Evolutionary conservation across 2,329 filamentous ascomycete genomes (phyloP).

Genomic region (Ophiostoma ulmi): DNA sequence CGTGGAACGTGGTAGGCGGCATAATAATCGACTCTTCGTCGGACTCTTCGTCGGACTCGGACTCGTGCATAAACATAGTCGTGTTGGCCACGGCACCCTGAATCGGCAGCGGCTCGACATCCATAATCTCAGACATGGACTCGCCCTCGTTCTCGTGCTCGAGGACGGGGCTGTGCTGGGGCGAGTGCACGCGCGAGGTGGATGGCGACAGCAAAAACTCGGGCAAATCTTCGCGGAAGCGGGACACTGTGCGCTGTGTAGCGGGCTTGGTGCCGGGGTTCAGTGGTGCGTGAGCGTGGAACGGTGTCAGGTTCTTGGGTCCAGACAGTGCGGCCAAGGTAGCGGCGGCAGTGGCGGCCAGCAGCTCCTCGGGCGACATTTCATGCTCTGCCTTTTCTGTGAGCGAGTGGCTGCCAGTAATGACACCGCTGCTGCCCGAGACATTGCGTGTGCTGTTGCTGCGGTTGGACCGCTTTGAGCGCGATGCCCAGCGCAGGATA

Average conservation of each 20-base stretch:
- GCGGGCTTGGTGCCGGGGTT: constrained; percentile 38
- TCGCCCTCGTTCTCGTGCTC: constrained; percentile 5
- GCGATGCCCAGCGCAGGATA: constrained; percentile 64
- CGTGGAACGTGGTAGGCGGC: constrained; percentile 18
- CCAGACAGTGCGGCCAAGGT: neutral
- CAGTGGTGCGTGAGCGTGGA: constrained; percentile 26
- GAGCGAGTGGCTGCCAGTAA: neutral
- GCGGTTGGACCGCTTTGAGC: constrained; percentile 47
- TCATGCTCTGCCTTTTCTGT: neutral
- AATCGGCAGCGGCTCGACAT: neutral
- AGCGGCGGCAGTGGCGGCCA: neutral
- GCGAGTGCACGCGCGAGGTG: constrained; percentile 58
- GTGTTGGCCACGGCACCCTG: neutral
- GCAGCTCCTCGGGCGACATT: constrained; percentile 6
- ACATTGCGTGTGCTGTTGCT: constrained; percentile 64
- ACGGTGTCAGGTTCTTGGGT: neutral
- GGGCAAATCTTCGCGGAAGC: constrained; percentile 86
- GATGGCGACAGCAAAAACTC: constrained; percentile 59
- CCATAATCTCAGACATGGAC: neutral
- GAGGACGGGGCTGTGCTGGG: constrained; percentile 33
- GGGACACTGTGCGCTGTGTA: constrained; percentile 71
- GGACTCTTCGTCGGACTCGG: constrained; percentile 27
- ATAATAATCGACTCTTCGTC: constrained; percentile 29
- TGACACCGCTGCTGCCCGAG: constrained; percentile 41
- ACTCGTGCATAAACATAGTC: constrained; percentile 2